Conservation (phyloP, 768 basidiomycete species). For the Gyrodon lividus region DNA sequence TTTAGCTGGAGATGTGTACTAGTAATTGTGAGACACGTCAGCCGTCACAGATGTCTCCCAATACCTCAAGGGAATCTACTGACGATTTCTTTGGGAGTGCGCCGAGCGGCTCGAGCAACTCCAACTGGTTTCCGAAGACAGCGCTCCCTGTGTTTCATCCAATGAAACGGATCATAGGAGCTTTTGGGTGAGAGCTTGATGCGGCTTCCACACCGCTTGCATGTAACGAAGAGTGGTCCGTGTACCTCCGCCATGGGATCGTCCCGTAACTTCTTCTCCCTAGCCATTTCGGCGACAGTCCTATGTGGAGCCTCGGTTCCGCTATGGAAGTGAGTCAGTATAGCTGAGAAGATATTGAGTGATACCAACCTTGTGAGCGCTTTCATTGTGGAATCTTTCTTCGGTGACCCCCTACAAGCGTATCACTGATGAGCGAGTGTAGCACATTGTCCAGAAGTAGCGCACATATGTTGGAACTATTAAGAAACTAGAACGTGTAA, state of each 20-base stretch:
- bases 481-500: background rate
- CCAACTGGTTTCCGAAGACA: conserved; percentile 50
- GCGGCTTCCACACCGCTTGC: conserved; percentile 50
- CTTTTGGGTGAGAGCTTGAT: conserved; percentile 72
- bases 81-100: conserved; percentile 25
- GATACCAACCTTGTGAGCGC: conserved; percentile 20
- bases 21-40: conserved; percentile 1
- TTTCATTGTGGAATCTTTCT: conserved; percentile 20
- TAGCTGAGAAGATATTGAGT: background rate
- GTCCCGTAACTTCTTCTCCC: conserved; percentile 50
- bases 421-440: conserved; percentile 20
- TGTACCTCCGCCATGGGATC: conserved; percentile 55
- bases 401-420: conserved; percentile 27
- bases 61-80: conserved; percentile 1
- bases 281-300: conserved; percentile 44
- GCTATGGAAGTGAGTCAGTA: conserved; percentile 20
- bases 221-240: conserved; percentile 50
- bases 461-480: conserved; percentile 17
- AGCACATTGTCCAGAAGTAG: conserved; percentile 13
- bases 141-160: conserved; percentile 60
- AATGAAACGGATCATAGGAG: conserved; percentile 64
- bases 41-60: background rate
- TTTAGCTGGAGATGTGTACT: conserved; percentile 22
- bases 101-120: conserved; percentile 12
- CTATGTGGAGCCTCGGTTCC: conserved; percentile 28